Evolutionary conservation across 169 alveolate species (phyloP).

Genomic region (Cryptosporidium viatorum): DNA sequence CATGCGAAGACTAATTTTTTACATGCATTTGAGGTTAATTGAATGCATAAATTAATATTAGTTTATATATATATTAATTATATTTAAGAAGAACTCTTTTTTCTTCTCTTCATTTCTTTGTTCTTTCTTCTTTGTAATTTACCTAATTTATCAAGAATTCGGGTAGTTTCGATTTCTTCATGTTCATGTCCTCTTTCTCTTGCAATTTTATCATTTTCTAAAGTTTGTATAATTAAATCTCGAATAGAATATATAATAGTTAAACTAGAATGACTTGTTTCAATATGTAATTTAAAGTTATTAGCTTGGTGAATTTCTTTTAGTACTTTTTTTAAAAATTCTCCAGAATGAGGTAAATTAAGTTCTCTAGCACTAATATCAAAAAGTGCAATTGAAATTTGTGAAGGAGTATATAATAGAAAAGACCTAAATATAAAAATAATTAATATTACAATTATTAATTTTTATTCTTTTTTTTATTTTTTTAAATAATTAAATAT

Average conservation of each 20-base stretch:
- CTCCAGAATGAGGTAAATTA: constrained; percentile 55
- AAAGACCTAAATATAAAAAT: constrained; percentile 35
- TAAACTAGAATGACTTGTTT: constrained; percentile 13
- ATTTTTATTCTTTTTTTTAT: too few species aligned
- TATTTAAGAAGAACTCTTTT: neutral
- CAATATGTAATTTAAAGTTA: neutral
- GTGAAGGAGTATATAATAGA: constrained; percentile 66
- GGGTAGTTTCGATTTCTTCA: constrained; percentile 50
- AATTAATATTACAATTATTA: too few species aligned
- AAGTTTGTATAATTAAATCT: constrained; percentile 20
- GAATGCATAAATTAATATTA: too few species aligned
- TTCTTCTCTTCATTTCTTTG: constrained; percentile 65
- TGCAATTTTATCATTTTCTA: constrained; percentile 24
- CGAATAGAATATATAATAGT: constrained; percentile 17
- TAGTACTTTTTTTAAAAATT: constrained; percentile 38
- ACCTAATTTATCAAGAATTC: constrained; percentile 52
- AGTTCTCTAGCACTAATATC: constrained; percentile 68
- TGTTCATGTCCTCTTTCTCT: constrained; percentile 9
- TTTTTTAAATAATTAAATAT: neutral
- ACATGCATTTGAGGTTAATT: neutral
- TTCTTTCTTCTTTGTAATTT: constrained; percentile 54
- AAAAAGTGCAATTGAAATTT: constrained; percentile 46
- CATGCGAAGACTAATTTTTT: neutral
- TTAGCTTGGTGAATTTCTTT: constrained; percentile 49
- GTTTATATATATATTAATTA: neutral